Conservation (phyloP, 1,284 basidiomycete genomes). For the Phlebopus sp. region DNA sequence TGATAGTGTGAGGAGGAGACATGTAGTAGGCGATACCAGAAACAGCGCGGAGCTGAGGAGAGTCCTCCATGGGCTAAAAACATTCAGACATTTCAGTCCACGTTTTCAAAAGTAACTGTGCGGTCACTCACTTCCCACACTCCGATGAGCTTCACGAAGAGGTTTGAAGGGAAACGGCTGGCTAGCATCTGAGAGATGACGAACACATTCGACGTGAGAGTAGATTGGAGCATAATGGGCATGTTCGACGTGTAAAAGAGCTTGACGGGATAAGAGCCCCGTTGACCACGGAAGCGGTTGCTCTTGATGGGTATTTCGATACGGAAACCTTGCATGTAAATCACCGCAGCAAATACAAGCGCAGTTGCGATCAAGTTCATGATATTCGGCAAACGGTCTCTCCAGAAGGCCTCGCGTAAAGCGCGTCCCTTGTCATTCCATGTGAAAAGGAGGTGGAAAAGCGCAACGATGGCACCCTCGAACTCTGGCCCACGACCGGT, state of each 20-base stretch:
- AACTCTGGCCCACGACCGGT: slow-evolving; percentile 98
- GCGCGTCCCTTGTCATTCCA: slow-evolving; percentile 99
- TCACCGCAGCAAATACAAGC: slow-evolving; percentile 90
- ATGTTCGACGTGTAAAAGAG: slow-evolving; percentile 99
- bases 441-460: slow-evolving; percentile 98
- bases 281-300: slow-evolving; percentile 93
- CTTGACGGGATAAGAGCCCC: slow-evolving; percentile 95
- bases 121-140: slow-evolving; percentile 85
- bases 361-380: slow-evolving; percentile 97
- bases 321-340: slow-evolving; percentile 98
- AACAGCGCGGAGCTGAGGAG: slow-evolving; percentile 86
- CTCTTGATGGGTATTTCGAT: slow-evolving; percentile 99
- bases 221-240: slow-evolving; percentile 99
- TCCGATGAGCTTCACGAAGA: slow-evolving; percentile 88
- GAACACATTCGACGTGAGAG: slow-evolving; percentile 93
- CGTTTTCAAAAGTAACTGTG: not conserved
- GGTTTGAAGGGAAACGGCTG: slow-evolving; percentile 86
- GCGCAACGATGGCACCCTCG: slow-evolving; percentile 92
- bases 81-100: not conserved
- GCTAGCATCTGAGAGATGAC: slow-evolving; percentile 97
- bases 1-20: slow-evolving; percentile 91
- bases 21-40: slow-evolving; percentile 98
- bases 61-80: slow-evolving; percentile 83
- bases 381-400: slow-evolving; percentile 94
- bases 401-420: slow-evolving; percentile 97